Percentiles rank a stretch among this genome's conserved stretches.
phyloP scores from a whole-genome alignment of 2,329 filamentous ascomycete species.

The Aspergillus novofumigatus region DNA sequence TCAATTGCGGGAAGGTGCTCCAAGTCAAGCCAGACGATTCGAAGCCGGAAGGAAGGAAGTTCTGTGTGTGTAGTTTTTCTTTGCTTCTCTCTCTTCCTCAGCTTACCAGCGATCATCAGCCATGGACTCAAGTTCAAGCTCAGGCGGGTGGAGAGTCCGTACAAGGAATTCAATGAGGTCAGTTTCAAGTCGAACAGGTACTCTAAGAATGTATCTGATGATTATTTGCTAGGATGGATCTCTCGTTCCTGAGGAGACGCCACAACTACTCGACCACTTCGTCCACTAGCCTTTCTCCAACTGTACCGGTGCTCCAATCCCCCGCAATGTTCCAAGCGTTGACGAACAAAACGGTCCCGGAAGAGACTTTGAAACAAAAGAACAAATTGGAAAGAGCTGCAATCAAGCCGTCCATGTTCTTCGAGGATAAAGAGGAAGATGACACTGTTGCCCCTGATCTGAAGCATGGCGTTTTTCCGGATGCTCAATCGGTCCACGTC shows the following conservation, averaged over 20 bases:
- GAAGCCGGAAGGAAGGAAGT: neutral
- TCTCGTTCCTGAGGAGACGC: constrained; percentile 15
- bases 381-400: constrained; percentile 15
- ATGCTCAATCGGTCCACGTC: constrained; percentile 11
- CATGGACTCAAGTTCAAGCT: neutral
- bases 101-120: neutral
- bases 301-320: constrained; percentile 17
- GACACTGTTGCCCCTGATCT: constrained; percentile 12
- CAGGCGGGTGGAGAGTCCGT: constrained; percentile 4
- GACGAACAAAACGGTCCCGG: constrained; percentile 9
- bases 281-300: constrained; percentile 14
- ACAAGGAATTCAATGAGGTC: neutral
- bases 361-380: constrained; percentile 17
- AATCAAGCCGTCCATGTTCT: constrained; percentile 20
- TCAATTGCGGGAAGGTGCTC: neutral
- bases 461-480: constrained; percentile 10
- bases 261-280: constrained; percentile 14
- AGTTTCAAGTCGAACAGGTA: neutral
- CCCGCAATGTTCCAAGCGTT: constrained; percentile 17
- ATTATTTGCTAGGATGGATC: constrained; percentile 11
- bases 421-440: constrained; percentile 24
- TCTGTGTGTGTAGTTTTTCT: neutral
- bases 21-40: neutral
- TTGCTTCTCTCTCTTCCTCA: neutral
- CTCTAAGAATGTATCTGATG: neutral